Percentiles rank a stretch among this genome's conserved stretches.
Conservation (phyloP, 169 alveolate genomes). For the Plasmodium coatneyi region DNA sequence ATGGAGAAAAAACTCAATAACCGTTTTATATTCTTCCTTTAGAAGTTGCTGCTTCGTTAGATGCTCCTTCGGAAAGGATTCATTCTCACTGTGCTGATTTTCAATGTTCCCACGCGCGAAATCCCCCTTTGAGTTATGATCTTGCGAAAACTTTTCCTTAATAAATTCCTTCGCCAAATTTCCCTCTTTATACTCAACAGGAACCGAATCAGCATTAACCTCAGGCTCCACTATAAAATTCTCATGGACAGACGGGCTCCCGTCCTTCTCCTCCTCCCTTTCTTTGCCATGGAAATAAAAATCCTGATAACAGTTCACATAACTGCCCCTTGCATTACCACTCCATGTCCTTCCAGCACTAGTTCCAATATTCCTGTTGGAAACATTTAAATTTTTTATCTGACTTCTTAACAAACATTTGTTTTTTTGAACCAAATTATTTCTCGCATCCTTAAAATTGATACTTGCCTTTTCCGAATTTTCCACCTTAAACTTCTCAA, state of each 20-base stretch:
- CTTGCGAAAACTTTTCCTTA: slow-evolving; percentile 5
- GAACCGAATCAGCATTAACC: background rate
- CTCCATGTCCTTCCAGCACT: background rate
- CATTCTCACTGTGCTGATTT: background rate
- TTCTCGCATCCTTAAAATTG: background rate
- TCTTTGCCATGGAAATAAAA: slow-evolving; percentile 1
- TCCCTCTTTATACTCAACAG: background rate
- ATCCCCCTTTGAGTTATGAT: background rate
- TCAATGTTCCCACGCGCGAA: background rate
- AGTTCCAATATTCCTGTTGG: background rate
- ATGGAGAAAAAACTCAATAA: slow-evolving; percentile 33
- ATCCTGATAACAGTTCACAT: background rate
- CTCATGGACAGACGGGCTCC: background rate
- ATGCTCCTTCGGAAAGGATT: background rate
- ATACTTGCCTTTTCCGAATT: background rate
- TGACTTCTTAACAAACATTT: background rate
- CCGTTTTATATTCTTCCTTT: slow-evolving; percentile 16
- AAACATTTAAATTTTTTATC: background rate
- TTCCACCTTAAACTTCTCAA: background rate
- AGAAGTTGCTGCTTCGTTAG: slow-evolving; percentile 8
- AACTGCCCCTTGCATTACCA: background rate
- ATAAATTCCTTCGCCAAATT: background rate
- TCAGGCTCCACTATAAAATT: background rate
- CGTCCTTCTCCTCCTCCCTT: background rate
- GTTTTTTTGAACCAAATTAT: background rate